Conservation (phyloP, 164 flowering plant genomes). For the Magnolia changhungtana region DNA sequence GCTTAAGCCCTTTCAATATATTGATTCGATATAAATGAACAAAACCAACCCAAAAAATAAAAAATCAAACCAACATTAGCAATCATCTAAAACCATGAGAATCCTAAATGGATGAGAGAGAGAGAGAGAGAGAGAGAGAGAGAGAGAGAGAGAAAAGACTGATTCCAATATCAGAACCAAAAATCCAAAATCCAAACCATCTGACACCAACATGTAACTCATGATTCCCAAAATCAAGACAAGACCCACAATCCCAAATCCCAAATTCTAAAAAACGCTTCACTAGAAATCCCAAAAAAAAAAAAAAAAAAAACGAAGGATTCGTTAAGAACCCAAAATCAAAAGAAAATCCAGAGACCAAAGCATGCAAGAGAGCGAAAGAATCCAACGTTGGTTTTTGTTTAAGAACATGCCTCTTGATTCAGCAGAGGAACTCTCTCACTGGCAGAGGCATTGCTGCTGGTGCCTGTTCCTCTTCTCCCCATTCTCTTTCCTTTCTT, state of each 20-base stretch:
- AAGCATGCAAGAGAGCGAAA: background rate
- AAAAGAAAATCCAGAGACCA: constrained; percentile 4
- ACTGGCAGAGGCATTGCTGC: constrained; percentile 24
- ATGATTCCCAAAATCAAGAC: constrained; percentile 7
- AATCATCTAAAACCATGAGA: too few relatives aligned
- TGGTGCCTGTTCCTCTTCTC: background rate
- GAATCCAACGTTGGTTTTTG: constrained; percentile 2
- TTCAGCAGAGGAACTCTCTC: constrained; percentile 46
- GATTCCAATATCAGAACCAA: background rate
- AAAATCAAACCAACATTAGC: background rate
- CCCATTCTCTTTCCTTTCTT: background rate
- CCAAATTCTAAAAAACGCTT: background rate
- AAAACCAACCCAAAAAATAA: background rate
- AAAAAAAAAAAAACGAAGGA: too few relatives aligned
- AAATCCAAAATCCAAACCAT: background rate
- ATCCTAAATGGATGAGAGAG: too few relatives aligned
- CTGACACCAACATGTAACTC: background rate
- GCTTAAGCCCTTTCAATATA: background rate
- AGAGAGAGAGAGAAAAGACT: background rate
- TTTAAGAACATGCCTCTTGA: constrained; percentile 26
- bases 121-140: too few relatives aligned
- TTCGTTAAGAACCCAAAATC: background rate
- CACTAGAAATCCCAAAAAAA: background rate
- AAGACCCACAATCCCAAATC: background rate
- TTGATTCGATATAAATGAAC: background rate